A percentile compares a stretch with the other conserved stretches of the same genome.
phyloP scores from a whole-genome alignment of 345 rosid species.

The Boechera retrofracta region DNA sequence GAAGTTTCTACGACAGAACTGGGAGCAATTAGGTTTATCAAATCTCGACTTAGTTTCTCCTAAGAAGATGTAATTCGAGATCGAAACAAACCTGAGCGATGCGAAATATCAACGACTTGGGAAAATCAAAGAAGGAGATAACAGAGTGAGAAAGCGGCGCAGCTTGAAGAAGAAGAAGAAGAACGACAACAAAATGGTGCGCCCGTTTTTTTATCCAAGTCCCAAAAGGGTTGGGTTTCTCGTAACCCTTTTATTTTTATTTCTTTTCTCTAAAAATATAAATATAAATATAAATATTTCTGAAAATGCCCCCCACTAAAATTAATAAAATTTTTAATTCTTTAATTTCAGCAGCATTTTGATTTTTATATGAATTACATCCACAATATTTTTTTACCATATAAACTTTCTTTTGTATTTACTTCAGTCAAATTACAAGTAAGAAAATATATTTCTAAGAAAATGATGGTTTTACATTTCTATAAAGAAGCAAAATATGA shows the following conservation, averaged over 20 bases:
- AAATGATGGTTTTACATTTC: not conserved
- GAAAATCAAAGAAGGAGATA: conserved; percentile 16
- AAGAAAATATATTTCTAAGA: not conserved
- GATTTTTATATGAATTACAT: too few relatives aligned
- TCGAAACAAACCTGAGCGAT: conserved; percentile 37
- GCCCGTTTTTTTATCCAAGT: conserved; percentile 19
- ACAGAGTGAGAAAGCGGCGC: conserved; percentile 39
- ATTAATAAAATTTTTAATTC: too few relatives aligned
- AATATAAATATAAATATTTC: too few relatives aligned
- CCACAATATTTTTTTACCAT: not conserved
- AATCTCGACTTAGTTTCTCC: not conserved
- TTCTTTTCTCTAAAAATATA: not conserved
- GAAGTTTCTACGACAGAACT: not conserved
- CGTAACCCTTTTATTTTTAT: conserved; percentile 15
- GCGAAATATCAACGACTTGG: conserved; percentile 1
- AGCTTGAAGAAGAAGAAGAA: conserved; percentile 14
- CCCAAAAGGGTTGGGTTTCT: conserved; percentile 15
- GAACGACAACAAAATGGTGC: not conserved
- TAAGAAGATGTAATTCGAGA: conserved; percentile 2
- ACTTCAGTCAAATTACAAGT: too few relatives aligned
- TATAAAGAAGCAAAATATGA: not conserved
- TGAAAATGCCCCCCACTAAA: too few relatives aligned
- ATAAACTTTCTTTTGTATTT: not conserved
- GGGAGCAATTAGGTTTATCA: not conserved
- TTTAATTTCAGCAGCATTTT: too few relatives aligned